phyloP scores from a whole-genome alignment of 2,329 filamentous ascomycete genomes.

The Xylogone sp. region DNA sequence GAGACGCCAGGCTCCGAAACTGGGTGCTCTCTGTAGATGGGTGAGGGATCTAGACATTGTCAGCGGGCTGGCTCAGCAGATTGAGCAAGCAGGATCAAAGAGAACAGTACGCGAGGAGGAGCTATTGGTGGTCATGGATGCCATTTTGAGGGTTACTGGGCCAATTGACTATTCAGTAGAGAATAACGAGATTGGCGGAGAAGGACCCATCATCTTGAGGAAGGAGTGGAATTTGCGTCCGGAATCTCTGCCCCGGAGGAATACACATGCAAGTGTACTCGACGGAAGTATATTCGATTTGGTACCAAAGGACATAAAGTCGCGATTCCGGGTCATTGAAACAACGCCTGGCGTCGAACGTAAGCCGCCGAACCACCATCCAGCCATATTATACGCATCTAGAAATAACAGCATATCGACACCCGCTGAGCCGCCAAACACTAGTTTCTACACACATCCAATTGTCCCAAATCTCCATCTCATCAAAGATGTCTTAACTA shows the following conservation, averaged over 20 bases:
- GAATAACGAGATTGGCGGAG: conserved; percentile 22
- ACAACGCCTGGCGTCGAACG: conserved; percentile 55
- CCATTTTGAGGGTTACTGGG: conserved; percentile 59
- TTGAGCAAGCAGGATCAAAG: conserved; percentile 34
- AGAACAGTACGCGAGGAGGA: conserved; percentile 47
- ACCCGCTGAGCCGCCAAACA: conserved; percentile 41
- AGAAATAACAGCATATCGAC: conserved; percentile 53
- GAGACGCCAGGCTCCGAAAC: conserved; percentile 58
- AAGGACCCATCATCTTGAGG: conserved; percentile 51
- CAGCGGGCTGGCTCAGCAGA: conserved; percentile 57
- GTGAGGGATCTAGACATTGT: conserved; percentile 68
- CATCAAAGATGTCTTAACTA: conserved; percentile 55
- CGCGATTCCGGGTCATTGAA: conserved; percentile 55
- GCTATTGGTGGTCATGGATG: conserved; percentile 58
- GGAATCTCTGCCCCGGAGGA: conserved; percentile 31
- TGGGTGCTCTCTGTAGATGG: conserved; percentile 69
- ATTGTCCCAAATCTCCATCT: conserved; percentile 58
- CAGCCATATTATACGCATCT: conserved; percentile 62
- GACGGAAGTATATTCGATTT: conserved; percentile 50
- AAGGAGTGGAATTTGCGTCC: conserved; percentile 57
- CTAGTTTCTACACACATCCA: conserved; percentile 53
- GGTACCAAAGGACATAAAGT: conserved; percentile 32
- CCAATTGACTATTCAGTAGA: conserved; percentile 49
- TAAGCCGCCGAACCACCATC: conserved; percentile 66
- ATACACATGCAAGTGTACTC: conserved; percentile 53